Evolutionary conservation across 208 protist species (phyloP).

Genomic region (Herpetomonas samuelpessoai): DNA sequence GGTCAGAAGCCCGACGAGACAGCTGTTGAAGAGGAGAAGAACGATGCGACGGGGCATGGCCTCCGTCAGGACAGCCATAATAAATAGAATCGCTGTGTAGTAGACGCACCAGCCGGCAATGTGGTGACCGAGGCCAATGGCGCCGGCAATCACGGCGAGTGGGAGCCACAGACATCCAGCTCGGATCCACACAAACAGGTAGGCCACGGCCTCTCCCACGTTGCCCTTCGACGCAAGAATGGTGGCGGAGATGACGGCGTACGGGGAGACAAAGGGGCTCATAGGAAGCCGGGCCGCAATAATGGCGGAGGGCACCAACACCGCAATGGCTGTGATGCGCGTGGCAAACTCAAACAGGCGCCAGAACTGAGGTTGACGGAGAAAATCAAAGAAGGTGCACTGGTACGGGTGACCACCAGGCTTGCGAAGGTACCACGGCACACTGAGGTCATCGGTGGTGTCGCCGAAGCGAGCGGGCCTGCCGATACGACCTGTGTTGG

Average conservation of each 20-base stretch:
- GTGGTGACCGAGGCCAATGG: constrained; percentile 52
- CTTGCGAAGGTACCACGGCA: constrained; percentile 71
- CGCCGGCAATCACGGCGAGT: constrained; percentile 61
- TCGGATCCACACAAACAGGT: constrained; percentile 70
- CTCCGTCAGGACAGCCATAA: constrained; percentile 81
- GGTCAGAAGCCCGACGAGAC: constrained; percentile 66
- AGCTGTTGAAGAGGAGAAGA: constrained; percentile 89
- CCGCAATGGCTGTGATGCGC: constrained; percentile 61
- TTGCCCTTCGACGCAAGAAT: constrained; percentile 64
- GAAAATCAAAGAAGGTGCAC: constrained; percentile 65
- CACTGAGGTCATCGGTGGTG: constrained; percentile 32
- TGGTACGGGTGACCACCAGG: constrained; percentile 3
- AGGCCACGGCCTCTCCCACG: constrained; percentile 70
- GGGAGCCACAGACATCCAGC: constrained; percentile 79
- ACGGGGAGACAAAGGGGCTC: constrained; percentile 67
- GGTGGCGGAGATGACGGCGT: constrained; percentile 55
- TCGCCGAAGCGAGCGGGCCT: constrained; percentile 3
- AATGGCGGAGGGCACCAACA: constrained; percentile 59
- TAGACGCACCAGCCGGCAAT: constrained; percentile 67
- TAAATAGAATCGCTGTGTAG: constrained; percentile 73
- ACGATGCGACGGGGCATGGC: constrained; percentile 66
- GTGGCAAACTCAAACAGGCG: constrained; percentile 70
- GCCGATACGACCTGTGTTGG: not conserved
- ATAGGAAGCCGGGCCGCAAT: constrained; percentile 45
- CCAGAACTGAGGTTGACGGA: constrained; percentile 72